Evolutionary conservation across 139 green algal genomes (phyloP), one percentile per base, ranked within the genome.

Genomic region (Diplosphaera chodatii): DNA sequence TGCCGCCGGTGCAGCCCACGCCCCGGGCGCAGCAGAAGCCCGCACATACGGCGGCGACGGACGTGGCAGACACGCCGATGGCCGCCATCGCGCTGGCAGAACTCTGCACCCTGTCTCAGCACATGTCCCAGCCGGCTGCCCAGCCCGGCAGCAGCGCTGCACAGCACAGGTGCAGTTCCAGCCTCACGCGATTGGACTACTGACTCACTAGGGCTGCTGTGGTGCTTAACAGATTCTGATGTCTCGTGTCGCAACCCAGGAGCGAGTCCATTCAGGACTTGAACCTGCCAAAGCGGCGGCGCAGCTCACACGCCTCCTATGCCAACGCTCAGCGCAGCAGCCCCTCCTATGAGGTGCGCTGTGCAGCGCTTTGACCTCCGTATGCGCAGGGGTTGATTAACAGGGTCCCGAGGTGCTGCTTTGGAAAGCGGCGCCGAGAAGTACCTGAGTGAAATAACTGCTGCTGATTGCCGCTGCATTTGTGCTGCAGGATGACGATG

Each of bases 401-500:
- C 10, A 21, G 37, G 10, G 13, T 8, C 10, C 8, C 10, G 37
- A 48, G 37, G 37, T 21, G 10, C 8, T 8, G 10, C 13, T 8
- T 48, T 13, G 37, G 37, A 48, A 8, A 48, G 10, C 37, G 13
- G n/a, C n/a, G n/a, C 10, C 37, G 37, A 13, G 10, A 64, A 64
- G 55, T 18, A 28, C 55, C 55, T 64, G 55, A 13, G n/a, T 29
- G 55, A 64, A 64, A 18, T 64, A 13, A 4, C 21, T 80, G 32
- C 91, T 86, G 67, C 80, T 93, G 21, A 93, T 79, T 25, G 48
- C 10, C 48, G 3, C 25, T 6, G 37, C 37, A 18, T 18, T 59
- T 23, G 13, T 25, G 18, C 48, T 3, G 22, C 16, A 27, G 48
- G 16, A 59, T 3, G 48, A 59, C 16, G 48, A 59, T 18, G 16